Conservation (phyloP, 2,329 filamentous ascomycete genomes). For the Chaetomiaceae sp. region DNA sequence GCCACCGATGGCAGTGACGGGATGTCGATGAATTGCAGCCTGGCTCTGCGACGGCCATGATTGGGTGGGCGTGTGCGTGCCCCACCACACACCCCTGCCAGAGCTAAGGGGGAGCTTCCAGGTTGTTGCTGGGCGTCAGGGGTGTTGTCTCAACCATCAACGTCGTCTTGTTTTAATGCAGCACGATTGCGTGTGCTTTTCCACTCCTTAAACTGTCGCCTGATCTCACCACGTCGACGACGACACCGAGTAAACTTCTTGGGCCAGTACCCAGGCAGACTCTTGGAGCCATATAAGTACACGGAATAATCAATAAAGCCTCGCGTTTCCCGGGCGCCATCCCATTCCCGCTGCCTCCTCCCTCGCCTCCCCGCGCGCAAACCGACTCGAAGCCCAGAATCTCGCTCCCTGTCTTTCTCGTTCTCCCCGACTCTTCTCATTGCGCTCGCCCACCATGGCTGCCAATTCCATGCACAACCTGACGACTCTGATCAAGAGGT, state of each 20-base stretch:
- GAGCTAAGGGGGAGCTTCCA: not conserved
- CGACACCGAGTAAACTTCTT: not conserved
- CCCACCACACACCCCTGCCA: not conserved
- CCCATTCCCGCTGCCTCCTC: not conserved
- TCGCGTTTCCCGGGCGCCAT: not conserved
- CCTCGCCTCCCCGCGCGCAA: too few relatives aligned
- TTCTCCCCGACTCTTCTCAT: not conserved
- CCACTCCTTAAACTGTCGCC: not conserved
- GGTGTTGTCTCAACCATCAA: not conserved
- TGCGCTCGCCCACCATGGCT: slow-evolving; percentile 52
- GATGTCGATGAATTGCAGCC: not conserved
- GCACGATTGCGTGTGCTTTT: not conserved
- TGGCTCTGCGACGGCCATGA: not conserved
- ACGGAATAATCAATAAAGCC: too few relatives aligned
- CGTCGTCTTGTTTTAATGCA: not conserved
- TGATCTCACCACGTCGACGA: not conserved
- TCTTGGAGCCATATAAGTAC: too few relatives aligned
- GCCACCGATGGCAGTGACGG: not conserved
- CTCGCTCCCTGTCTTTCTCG: not conserved
- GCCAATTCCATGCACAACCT: slow-evolving; percentile 90
- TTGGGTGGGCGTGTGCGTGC: not conserved
- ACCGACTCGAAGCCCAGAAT: too few relatives aligned
- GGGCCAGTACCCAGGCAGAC: not conserved
- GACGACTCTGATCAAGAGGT: slow-evolving; percentile 98
- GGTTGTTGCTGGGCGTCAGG: not conserved